Evolutionary conservation across 768 basidiomycete species (phyloP).

Genomic region (Russula foetens): DNA sequence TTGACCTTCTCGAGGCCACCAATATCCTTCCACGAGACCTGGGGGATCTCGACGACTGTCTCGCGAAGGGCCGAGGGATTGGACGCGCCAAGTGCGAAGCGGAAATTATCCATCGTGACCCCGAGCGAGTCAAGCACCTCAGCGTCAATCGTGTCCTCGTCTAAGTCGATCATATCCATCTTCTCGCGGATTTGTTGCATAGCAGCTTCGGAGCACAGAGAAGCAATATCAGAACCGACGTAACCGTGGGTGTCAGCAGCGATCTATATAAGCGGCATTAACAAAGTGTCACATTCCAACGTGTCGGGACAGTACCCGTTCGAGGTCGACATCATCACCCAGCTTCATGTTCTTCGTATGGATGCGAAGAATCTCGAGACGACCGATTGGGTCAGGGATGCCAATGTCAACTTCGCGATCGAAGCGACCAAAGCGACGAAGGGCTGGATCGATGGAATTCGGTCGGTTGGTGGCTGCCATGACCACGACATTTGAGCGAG

Average conservation of each 20-base stretch:
- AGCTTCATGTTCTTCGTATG: conserved; percentile 99
- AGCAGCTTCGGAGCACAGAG: conserved; percentile 96
- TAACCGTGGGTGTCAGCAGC: conserved; percentile 99
- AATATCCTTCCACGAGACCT: conserved; percentile 97
- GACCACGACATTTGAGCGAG: conserved; percentile 97
- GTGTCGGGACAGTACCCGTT: conserved; percentile 53
- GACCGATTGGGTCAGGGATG: conserved; percentile 98
- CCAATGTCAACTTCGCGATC: conserved; percentile 99
- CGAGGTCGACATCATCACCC: conserved; percentile 91
- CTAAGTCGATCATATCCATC: conserved; percentile 96
- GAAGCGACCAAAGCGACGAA: conserved; percentile 97
- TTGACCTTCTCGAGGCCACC: conserved; percentile 99
- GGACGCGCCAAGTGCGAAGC: conserved; percentile 93
- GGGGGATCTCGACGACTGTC: conserved; percentile 98
- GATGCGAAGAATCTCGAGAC: conserved; percentile 96
- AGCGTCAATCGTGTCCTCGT: conserved; percentile 98
- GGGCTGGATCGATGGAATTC: conserved; percentile 98
- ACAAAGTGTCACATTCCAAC: conserved; percentile 1
- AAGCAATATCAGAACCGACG: conserved; percentile 96
- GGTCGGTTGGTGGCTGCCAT: conserved; percentile 99
- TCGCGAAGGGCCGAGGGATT: conserved; percentile 98
- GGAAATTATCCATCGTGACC: conserved; percentile 99
- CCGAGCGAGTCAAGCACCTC: conserved; percentile 98
- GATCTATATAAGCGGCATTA: conserved; percentile 46
- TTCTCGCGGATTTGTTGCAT: conserved; percentile 99